phyloP scores from a whole-genome alignment of 1,284 basidiomycete genomes.

The Fomitopsis betulina region DNA sequence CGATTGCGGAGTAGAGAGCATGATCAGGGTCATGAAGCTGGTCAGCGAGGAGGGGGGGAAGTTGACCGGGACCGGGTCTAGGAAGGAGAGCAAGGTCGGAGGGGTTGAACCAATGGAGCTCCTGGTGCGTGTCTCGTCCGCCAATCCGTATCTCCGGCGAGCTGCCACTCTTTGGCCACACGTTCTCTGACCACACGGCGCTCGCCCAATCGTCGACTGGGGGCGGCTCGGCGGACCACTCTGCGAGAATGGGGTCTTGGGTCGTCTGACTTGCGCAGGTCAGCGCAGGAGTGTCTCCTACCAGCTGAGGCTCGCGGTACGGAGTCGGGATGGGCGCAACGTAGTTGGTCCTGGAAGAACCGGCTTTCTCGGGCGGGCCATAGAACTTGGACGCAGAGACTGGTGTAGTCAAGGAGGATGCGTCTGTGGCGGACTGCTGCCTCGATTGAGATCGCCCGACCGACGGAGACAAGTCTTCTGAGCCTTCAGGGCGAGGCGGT shows the following conservation, averaged over 20 bases:
- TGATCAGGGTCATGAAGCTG: constrained; percentile 66
- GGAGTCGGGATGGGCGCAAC: constrained; percentile 24
- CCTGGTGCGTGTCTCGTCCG: constrained; percentile 52
- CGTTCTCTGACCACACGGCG: neutral
- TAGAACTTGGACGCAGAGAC: constrained; percentile 3
- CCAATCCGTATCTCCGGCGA: constrained; percentile 40
- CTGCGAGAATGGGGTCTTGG: constrained; percentile 4
- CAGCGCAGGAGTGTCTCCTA: constrained; percentile 26
- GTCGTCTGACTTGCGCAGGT: neutral
- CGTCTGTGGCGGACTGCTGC: neutral
- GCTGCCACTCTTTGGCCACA: constrained; percentile 15
- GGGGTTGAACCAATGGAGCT: constrained; percentile 63
- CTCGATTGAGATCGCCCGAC: neutral
- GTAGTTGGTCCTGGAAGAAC: constrained; percentile 30
- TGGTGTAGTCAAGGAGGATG: neutral
- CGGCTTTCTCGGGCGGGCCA: constrained; percentile 5
- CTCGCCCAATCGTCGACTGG: neutral
- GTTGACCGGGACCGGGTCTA: constrained; percentile 63
- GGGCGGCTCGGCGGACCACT: constrained; percentile 12
- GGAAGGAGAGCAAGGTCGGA: constrained; percentile 34
- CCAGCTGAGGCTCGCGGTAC: constrained; percentile 44
- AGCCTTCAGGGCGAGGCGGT: neutral
- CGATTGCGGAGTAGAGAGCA: constrained; percentile 58
- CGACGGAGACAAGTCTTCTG: neutral
- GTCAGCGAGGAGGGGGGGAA: constrained; percentile 62